Evolutionary conservation across 495 filamentous ascomycete genomes (phyloP), one percentile per base, ranked within the genome.

Genomic region (Penicillium simplicissimum): DNA sequence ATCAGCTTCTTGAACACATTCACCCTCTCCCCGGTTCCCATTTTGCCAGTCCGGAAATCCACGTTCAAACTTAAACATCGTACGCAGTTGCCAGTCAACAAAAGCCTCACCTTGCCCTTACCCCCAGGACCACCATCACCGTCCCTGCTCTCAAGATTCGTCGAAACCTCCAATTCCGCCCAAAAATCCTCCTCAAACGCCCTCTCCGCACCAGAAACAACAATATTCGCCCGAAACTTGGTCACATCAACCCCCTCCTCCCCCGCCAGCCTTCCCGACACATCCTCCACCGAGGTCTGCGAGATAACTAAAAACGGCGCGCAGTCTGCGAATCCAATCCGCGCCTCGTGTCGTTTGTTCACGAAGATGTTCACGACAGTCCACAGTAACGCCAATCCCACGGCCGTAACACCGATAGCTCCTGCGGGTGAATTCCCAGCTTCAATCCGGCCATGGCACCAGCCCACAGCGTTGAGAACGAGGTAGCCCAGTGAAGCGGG

Each of bases 161-260:
- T n/a, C n/a, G 28, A 31, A 25, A 92, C 65, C 3, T 62, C 60
- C 33, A 92, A 68, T 67, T 89, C 87, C 10, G 79, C 85, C 93
- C 93, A 98, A 69, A 84, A 95, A 63, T 97, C 94, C 67, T 98
- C 93, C 19, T 92, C 93, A 73, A 84, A 98, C 0, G 86, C 80
- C 9, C 67, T 65, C 25, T 75, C 67, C 2, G 81, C 80, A 1
- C 86, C 88, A 10, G 83, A 81, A 8, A 97, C 72, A 8, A 97
- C 86, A 42, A 97, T 85, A 66, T 97, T 97, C 0, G 92, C 89
- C 31, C 94, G 84, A 74, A 96, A 93, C 68, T 93, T 95, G 11
- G 85, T 87, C 66, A 90, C 82, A 63, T 89, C 87, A 79, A 92
- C 85, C n/a, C 77, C 63, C 35, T 81, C 69, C 2, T 76, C 82